These are phyloP conservation scores for Trifolium pratense DNA, from an alignment of 306 rosid genomes.

Conservation along the genomic window DNA sequence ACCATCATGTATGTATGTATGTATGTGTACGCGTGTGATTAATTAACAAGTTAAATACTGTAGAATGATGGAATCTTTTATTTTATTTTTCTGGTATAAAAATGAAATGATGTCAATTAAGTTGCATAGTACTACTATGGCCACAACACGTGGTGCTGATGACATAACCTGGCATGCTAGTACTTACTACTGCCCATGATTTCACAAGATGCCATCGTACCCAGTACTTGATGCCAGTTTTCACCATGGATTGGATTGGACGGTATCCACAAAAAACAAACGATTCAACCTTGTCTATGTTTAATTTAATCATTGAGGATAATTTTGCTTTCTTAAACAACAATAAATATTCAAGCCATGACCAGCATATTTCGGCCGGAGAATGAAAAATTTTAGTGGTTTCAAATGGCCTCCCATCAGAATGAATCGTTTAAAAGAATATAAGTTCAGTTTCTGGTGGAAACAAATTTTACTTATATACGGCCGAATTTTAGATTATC, in stretches of 20 bases:
- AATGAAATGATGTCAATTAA: constrained; percentile 37
- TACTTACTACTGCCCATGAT: constrained; percentile 36
- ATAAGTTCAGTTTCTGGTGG: no score
- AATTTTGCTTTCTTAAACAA: constrained; percentile 9
- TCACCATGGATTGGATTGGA: constrained; percentile 56
- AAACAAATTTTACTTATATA: no score
- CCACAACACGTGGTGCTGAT: constrained; percentile 53
- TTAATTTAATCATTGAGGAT: constrained; percentile 34
- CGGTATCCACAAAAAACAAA: constrained; percentile 46
- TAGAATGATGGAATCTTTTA: constrained; percentile 10
- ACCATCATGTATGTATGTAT: no score
- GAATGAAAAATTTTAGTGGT: no score
- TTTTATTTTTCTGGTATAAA: constrained; percentile 17
- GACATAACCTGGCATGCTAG: constrained; percentile 51
- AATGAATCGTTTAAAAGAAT: no score
- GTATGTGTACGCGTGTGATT: neutral
- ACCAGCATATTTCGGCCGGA: no score
- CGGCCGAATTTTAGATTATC: no score
- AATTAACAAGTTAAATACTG: constrained; percentile 23
- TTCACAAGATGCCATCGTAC: constrained; percentile 55
- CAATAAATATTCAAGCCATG: no score
- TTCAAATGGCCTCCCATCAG: no score
- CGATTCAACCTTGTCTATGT: constrained; percentile 36
- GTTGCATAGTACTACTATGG: constrained; percentile 40
- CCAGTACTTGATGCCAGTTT: constrained; percentile 51